Evolutionary conservation across 2,329 filamentous ascomycete genomes (phyloP).

Genomic region (Stylonectria norvegica): DNA sequence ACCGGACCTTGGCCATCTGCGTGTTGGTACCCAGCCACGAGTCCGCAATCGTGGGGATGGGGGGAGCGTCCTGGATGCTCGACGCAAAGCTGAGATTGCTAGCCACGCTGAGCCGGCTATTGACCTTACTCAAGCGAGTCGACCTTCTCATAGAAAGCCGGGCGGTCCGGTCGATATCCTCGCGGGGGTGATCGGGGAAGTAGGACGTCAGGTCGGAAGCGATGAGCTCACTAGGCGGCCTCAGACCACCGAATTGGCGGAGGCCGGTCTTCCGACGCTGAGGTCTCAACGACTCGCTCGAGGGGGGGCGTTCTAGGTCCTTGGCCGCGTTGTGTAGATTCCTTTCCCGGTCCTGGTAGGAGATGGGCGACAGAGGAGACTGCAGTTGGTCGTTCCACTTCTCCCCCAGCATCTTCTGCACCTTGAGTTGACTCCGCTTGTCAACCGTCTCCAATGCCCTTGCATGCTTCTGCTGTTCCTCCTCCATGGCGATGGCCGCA

Average conservation of each 20-base stretch:
- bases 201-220: slow-evolving; percentile 94
- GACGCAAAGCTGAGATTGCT: slow-evolving; percentile 93
- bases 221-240: slow-evolving; percentile 95
- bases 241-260: slow-evolving; percentile 82
- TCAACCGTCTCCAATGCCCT: slow-evolving; percentile 62
- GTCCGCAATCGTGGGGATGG: slow-evolving; percentile 92
- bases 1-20: slow-evolving; percentile 38
- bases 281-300: slow-evolving; percentile 43
- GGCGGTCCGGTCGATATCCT: slow-evolving; percentile 94
- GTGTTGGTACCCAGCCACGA: slow-evolving; percentile 64
- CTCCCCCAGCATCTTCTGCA: slow-evolving; percentile 86
- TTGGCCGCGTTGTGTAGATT: slow-evolving; percentile 59
- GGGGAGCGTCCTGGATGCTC: slow-evolving; percentile 86
- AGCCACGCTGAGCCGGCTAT: slow-evolving; percentile 87
- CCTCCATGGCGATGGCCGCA: slow-evolving; percentile 84
- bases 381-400: slow-evolving; percentile 75
- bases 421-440: slow-evolving; percentile 78
- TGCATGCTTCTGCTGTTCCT: slow-evolving; percentile 70
- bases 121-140: slow-evolving; percentile 84
- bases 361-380: slow-evolving; percentile 81
- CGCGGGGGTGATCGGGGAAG: slow-evolving; percentile 90
- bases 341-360: slow-evolving; percentile 65
- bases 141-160: slow-evolving; percentile 89
- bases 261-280: slow-evolving; percentile 53
- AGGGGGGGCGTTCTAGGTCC: slow-evolving; percentile 55